Evolutionary conservation across 345 rosid genomes (phyloP).

Genomic region (Raphanus raphanistrum): DNA sequence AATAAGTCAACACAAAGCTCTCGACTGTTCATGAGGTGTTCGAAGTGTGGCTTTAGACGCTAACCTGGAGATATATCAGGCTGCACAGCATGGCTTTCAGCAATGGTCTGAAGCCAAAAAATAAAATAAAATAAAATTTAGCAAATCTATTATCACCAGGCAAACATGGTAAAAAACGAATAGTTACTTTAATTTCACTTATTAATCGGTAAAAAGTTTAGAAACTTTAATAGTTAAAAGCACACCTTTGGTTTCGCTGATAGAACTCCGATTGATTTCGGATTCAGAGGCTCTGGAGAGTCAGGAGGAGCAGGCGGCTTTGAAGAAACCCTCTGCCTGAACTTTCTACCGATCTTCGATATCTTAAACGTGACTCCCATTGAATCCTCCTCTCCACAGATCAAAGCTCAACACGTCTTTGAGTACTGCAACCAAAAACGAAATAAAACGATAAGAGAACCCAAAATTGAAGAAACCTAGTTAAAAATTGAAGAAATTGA

Average conservation of each 20-base stretch:
- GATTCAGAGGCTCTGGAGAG: slow-evolving; percentile 40
- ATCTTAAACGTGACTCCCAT: slow-evolving; percentile 77
- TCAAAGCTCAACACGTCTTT: slow-evolving; percentile 17
- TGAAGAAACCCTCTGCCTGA: slow-evolving; percentile 51
- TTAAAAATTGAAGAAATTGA: neutral
- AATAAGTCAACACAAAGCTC: neutral
- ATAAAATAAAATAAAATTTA: too few relatives aligned
- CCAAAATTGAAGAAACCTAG: neutral
- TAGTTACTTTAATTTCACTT: neutral
- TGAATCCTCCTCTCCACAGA: neutral
- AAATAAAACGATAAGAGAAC: neutral
- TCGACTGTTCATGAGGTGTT: too few relatives aligned
- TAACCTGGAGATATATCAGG: slow-evolving; percentile 51
- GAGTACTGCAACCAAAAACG: neutral
- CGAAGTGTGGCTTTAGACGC: neutral
- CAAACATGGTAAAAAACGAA: neutral
- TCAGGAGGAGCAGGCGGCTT: slow-evolving; percentile 45
- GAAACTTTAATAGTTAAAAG: neutral
- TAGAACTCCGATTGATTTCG: neutral
- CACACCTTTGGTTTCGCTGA: neutral
- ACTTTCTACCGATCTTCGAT: slow-evolving; percentile 64
- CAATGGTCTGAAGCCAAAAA: slow-evolving; percentile 46
- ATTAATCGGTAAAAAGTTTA: neutral
- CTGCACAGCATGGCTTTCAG: slow-evolving; percentile 34
- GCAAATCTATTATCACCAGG: too few relatives aligned